phyloP scores from a whole-genome alignment of 805 yeast genomes.

The Candida odintsovae region DNA sequence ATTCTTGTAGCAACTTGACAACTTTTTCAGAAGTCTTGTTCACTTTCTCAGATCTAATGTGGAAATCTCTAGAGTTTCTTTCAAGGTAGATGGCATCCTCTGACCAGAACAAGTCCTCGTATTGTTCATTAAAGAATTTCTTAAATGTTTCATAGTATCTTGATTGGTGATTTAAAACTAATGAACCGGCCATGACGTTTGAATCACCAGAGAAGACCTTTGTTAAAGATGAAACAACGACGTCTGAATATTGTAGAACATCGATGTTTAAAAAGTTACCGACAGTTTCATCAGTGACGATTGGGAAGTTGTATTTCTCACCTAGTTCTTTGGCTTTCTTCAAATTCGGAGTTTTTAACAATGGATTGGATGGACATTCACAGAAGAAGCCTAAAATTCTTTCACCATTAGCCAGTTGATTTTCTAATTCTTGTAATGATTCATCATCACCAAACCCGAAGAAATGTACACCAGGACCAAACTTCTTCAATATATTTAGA shows the following conservation, averaged over 20 bases:
- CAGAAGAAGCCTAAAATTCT: slow-evolving; percentile 75
- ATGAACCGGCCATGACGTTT: slow-evolving; percentile 91
- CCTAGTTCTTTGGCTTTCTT: slow-evolving; percentile 58
- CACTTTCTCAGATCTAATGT: slow-evolving; percentile 46
- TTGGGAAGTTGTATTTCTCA: slow-evolving; percentile 62
- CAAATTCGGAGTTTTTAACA: slow-evolving; percentile 79
- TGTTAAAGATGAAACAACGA: slow-evolving; percentile 81
- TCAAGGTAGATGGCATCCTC: slow-evolving; percentile 92
- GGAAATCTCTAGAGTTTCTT: slow-evolving; percentile 88
- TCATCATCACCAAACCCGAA: slow-evolving; percentile 78
- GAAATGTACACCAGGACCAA: slow-evolving; percentile 88
- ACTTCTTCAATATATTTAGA: slow-evolving; percentile 73
- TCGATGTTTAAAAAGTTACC: slow-evolving; percentile 86
- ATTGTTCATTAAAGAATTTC: slow-evolving; percentile 42
- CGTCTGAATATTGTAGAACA: slow-evolving; percentile 77
- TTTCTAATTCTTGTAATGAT: slow-evolving; percentile 61
- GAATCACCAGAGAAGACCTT: slow-evolving; percentile 93
- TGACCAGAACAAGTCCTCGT: slow-evolving; percentile 80
- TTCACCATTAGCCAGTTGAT: slow-evolving; percentile 53
- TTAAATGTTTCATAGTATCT: slow-evolving; percentile 44
- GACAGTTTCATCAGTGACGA: slow-evolving; percentile 90
- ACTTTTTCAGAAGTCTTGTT: slow-evolving; percentile 52
- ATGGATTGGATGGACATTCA: slow-evolving; percentile 95
- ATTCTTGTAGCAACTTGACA: slow-evolving; percentile 45
- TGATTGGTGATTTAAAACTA: slow-evolving; percentile 69